These are phyloP conservation scores for Penicillium digitatum DNA, from an alignment of 2,329 filamentous ascomycete genomes.

Conservation along the genomic window DNA sequence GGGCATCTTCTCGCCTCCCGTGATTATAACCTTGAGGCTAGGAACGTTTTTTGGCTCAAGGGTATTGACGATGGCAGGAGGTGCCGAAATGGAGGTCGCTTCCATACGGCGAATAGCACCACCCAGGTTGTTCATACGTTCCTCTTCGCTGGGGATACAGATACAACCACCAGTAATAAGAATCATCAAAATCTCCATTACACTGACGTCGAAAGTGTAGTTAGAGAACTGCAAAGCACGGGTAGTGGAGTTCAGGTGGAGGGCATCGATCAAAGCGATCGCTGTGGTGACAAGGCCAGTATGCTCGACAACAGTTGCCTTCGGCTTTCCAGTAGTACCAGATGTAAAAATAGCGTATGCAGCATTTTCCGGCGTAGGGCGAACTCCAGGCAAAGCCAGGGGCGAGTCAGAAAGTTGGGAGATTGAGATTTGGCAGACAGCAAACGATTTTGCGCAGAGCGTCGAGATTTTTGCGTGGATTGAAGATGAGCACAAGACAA, in stretches of 20 bases:
- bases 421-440: slow-evolving; percentile 29
- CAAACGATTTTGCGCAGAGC: slow-evolving; percentile 27
- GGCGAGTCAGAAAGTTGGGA: slow-evolving; percentile 25
- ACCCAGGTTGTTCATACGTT: slow-evolving; percentile 50
- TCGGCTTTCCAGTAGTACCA: slow-evolving; percentile 55
- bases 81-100: slow-evolving; percentile 54
- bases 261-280: slow-evolving; percentile 48
- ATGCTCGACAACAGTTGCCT: slow-evolving; percentile 62
- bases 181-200: slow-evolving; percentile 54
- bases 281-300: slow-evolving; percentile 54
- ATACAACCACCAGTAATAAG: slow-evolving; percentile 57
- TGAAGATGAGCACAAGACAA: slow-evolving; percentile 35
- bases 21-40: slow-evolving; percentile 42
- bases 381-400: slow-evolving; percentile 11
- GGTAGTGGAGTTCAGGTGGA: slow-evolving; percentile 51
- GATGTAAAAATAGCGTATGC: slow-evolving; percentile 48
- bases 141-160: slow-evolving; percentile 53
- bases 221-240: slow-evolving; percentile 59
- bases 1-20: slow-evolving; percentile 47
- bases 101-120: slow-evolving; percentile 51
- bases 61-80: slow-evolving; percentile 55
- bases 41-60: slow-evolving; percentile 45
- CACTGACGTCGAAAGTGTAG: slow-evolving; percentile 53
- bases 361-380: slow-evolving; percentile 26
- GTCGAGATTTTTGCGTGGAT: slow-evolving; percentile 29